Percentiles rank a stretch among this genome's conserved stretches.
phyloP scores from a whole-genome alignment of 2,329 filamentous ascomycete genomes.

The Cryphonectria japonica region DNA sequence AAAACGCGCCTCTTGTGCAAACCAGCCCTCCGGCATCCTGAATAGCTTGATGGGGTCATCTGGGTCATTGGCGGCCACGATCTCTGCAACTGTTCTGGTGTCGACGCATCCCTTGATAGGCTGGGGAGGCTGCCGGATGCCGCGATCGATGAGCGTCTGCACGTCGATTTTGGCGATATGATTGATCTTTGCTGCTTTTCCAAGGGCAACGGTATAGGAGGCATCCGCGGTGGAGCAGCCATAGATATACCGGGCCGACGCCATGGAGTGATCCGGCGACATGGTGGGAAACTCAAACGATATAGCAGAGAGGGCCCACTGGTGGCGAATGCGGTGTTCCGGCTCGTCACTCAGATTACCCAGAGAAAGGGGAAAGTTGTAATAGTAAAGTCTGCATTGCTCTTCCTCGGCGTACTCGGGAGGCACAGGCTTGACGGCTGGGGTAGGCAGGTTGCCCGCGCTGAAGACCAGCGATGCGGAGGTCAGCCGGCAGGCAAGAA shows the following conservation, averaged over 20 bases:
- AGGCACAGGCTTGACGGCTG: constrained; percentile 44
- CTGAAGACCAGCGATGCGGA: constrained; percentile 67
- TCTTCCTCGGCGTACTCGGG: constrained; percentile 57
- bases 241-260: constrained; percentile 63
- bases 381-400: constrained; percentile 73
- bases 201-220: constrained; percentile 63
- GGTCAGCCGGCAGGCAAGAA: constrained; percentile 69
- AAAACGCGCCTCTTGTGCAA: constrained; percentile 70
- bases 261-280: constrained; percentile 59
- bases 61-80: constrained; percentile 49
- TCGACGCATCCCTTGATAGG: constrained; percentile 67
- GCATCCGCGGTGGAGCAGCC: constrained; percentile 65
- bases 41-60: constrained; percentile 66
- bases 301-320: constrained; percentile 67
- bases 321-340: constrained; percentile 53
- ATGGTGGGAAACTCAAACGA: constrained; percentile 71
- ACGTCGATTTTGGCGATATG: constrained; percentile 66
- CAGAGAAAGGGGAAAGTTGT: constrained; percentile 56
- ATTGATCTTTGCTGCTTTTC: constrained; percentile 69
- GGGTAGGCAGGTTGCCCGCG: constrained; percentile 64
- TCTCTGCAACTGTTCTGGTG: constrained; percentile 54
- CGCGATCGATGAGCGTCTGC: constrained; percentile 55
- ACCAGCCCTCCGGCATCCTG: constrained; percentile 62
- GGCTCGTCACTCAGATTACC: constrained; percentile 15
- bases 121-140: constrained; percentile 48